Percentiles rank a stretch among this genome's conserved stretches.
phyloP scores from a whole-genome alignment of 805 yeast genomes.

The Myxozyma udenii region DNA sequence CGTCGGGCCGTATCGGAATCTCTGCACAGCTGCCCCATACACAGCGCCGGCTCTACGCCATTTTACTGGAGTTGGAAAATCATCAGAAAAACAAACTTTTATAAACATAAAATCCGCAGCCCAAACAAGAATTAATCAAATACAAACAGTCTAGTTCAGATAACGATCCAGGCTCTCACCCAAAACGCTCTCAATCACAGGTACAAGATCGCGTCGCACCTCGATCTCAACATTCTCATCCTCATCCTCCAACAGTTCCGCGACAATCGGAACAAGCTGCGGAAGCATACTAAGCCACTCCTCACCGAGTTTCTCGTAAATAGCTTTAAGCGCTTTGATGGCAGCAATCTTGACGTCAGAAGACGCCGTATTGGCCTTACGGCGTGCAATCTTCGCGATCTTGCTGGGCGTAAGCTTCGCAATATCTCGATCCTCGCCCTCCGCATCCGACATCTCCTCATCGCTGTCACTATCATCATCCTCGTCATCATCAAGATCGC shows the following conservation, averaged over 20 bases:
- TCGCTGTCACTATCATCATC: constrained; percentile 38
- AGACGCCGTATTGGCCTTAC: constrained; percentile 14
- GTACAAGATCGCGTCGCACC: constrained; percentile 84
- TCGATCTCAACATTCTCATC: constrained; percentile 90
- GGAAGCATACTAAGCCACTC: constrained; percentile 90
- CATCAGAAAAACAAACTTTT: too few species aligned
- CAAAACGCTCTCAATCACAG: constrained; percentile 83
- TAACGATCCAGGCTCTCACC: constrained; percentile 85
- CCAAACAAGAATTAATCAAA: too few species aligned
- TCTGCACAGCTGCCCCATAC: too few species aligned
- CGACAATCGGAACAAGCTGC: constrained; percentile 90
- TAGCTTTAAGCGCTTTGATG: constrained; percentile 67
- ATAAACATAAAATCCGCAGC: too few species aligned
- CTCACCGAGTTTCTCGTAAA: constrained; percentile 90
- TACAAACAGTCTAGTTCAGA: too few species aligned
- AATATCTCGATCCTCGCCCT: constrained; percentile 2
- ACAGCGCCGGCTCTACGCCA: too few species aligned
- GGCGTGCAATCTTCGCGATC: constrained; percentile 17
- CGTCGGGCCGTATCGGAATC: too few species aligned
- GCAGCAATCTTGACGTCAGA: constrained; percentile 62
- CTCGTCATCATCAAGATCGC: constrained; percentile 52
- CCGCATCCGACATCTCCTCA: constrained; percentile 4
- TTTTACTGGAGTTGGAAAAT: too few species aligned
- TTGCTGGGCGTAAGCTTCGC: constrained; percentile 13
- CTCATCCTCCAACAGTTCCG: constrained; percentile 93